These are phyloP conservation scores for Globisporangium barbulae DNA, from an alignment of 352 stramenopile genomes.

Conservation along the genomic window DNA sequence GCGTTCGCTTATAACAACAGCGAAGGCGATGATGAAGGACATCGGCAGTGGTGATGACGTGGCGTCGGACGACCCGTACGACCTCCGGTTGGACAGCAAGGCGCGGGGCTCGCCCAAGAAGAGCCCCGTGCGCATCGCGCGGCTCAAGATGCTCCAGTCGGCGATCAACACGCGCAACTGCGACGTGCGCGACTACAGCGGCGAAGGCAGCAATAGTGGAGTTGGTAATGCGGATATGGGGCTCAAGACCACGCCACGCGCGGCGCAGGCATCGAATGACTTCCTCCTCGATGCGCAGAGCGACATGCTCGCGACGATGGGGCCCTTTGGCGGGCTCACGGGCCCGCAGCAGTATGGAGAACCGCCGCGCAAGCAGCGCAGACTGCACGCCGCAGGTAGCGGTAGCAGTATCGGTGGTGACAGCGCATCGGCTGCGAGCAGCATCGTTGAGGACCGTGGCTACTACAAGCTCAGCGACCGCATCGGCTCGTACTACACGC, in stretches of 20 bases:
- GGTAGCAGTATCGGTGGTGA: not conserved
- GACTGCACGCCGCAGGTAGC: conserved; percentile 20
- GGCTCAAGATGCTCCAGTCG: conserved; percentile 81
- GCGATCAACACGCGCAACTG: conserved; percentile 81
- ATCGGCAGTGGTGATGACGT: not conserved
- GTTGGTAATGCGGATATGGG: not conserved
- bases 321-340: conserved; percentile 65
- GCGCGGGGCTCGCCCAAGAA: conserved; percentile 47
- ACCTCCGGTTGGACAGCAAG: not conserved
- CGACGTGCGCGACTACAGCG: conserved; percentile 45
- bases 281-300: conserved; percentile 26
- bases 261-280: conserved; percentile 14
- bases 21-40: conserved; percentile 14
- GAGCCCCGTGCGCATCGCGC: conserved; percentile 67
- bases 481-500: conserved; percentile 74
- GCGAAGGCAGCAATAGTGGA: not conserved
- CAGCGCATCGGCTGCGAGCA: conserved; percentile 9
- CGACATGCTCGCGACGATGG: conserved; percentile 66
- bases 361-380: conserved; percentile 29
- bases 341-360: conserved; percentile 26
- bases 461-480: conserved; percentile 85
- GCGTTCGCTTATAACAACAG: not conserved
- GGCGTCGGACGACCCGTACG: not conserved
- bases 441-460: conserved; percentile 47
- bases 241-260: conserved; percentile 7